phyloP scores from a whole-genome alignment of 495 filamentous ascomycete species.

The Rhizodiscina lignyota region DNA sequence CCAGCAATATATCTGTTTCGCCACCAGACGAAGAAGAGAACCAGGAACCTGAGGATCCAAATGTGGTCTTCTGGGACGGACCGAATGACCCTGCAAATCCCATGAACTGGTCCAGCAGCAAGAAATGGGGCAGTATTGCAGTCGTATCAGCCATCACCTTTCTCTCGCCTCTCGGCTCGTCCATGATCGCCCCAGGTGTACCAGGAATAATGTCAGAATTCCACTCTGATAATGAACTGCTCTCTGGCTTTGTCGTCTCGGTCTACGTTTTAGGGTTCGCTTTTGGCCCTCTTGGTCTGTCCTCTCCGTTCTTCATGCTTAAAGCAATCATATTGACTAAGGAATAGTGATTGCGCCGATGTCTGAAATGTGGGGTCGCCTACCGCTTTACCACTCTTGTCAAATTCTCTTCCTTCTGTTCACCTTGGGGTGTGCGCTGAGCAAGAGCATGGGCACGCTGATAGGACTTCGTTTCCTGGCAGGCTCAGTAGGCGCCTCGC shows the following conservation, averaged over 20 bases:
- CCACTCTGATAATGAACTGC: constrained; percentile 8
- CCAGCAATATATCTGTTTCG: background rate
- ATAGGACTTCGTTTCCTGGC: constrained; percentile 32
- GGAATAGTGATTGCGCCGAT: constrained; percentile 27
- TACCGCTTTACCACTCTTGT: constrained; percentile 25
- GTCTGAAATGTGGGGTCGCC: constrained; percentile 29
- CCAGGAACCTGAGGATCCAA: background rate
- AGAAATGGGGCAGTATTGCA: constrained; percentile 12
- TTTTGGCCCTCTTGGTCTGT: constrained; percentile 19
- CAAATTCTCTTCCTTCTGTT: constrained; percentile 29
- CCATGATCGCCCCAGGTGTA: constrained; percentile 15
- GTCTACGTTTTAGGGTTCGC: constrained; percentile 26
- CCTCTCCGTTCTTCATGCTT: too few relatives aligned
- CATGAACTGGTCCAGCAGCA: constrained; percentile 2
- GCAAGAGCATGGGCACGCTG: constrained; percentile 24
- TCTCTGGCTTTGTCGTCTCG: constrained; percentile 23
- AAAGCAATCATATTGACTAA: too few relatives aligned
- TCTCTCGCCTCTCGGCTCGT: constrained; percentile 12
- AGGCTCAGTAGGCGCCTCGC: constrained; percentile 25
- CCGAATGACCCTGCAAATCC: constrained; percentile 5
- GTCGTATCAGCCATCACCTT: constrained; percentile 13
- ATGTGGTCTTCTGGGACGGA: constrained; percentile 4
- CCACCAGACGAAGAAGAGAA: background rate
- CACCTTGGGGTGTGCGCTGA: constrained; percentile 28
- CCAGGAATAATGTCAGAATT: constrained; percentile 15